Percentiles rank a stretch among this genome's conserved stretches.
These are phyloP conservation scores for Penicillium sp. DNA, from an alignment of 2,329 filamentous ascomycete genomes.

Conservation along the genomic window DNA sequence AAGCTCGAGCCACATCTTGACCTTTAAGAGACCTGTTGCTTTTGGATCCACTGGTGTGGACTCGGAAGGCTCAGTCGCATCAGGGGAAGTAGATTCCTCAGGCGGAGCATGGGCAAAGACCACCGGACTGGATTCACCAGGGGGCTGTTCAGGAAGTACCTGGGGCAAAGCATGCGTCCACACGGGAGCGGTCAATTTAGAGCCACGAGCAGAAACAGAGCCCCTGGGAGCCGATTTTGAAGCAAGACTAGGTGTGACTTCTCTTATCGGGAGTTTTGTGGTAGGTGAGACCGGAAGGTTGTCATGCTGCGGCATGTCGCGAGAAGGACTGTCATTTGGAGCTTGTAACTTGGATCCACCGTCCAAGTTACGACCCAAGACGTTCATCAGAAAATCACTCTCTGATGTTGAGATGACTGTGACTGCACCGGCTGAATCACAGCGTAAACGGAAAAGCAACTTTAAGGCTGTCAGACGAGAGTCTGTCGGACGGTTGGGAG, in stretches of 20 bases:
- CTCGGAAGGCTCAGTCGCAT: slow-evolving; percentile 24
- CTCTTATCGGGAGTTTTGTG: slow-evolving; percentile 35
- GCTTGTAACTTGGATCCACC: slow-evolving; percentile 48
- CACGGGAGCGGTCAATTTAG: slow-evolving; percentile 47
- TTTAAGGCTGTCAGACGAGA: slow-evolving; percentile 75
- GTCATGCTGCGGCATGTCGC: slow-evolving; percentile 41
- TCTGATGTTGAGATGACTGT: slow-evolving; percentile 72
- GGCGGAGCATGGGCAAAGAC: slow-evolving; percentile 52
- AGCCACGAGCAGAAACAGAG: slow-evolving; percentile 33
- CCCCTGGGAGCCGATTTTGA: slow-evolving; percentile 36
- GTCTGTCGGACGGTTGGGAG: slow-evolving; percentile 62
- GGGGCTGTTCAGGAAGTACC: slow-evolving; percentile 56
- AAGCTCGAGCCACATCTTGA: slow-evolving; percentile 73
- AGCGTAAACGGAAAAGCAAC: slow-evolving; percentile 77
- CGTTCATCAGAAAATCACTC: slow-evolving; percentile 69
- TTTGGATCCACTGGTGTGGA: slow-evolving; percentile 32
- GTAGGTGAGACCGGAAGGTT: slow-evolving; percentile 30
- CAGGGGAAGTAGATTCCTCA: slow-evolving; percentile 31
- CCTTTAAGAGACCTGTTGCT: slow-evolving; percentile 51
- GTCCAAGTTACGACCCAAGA: slow-evolving; percentile 66
- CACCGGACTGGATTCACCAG: slow-evolving; percentile 50
- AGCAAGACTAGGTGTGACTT: slow-evolving; percentile 27
- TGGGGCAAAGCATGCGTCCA: slow-evolving; percentile 61
- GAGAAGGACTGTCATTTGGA: slow-evolving; percentile 43
- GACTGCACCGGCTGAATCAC: slow-evolving; percentile 76